These are phyloP conservation scores for Citrus maxima DNA, from an alignment of 345 rosid species.

Conservation along the genomic window DNA sequence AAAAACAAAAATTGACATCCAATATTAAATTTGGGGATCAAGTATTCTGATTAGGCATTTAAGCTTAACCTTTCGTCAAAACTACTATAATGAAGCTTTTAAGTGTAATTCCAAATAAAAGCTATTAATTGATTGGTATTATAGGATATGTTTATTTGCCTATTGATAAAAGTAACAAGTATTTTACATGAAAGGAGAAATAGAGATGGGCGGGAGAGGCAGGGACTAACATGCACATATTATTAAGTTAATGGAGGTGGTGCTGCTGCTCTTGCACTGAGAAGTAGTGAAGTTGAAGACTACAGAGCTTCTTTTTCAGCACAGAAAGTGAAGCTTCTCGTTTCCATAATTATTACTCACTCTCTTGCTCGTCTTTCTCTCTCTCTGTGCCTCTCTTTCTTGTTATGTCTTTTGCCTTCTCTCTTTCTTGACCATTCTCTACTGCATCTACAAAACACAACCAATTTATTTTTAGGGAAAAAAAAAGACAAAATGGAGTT, in stretches of 20 bases:
- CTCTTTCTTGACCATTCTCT: conserved; percentile 12
- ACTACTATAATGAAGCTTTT: too few relatives aligned
- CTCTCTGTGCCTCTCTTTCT: not conserved
- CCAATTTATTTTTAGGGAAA: not conserved
- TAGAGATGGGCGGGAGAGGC: not conserved
- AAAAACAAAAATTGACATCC: too few relatives aligned
- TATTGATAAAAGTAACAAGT: too few relatives aligned
- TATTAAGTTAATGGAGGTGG: conserved; percentile 23
- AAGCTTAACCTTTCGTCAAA: too few relatives aligned
- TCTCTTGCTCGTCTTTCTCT: not conserved
- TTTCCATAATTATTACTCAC: conserved; percentile 26
- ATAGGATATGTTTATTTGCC: too few relatives aligned
- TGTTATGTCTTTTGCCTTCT: conserved; percentile 8
- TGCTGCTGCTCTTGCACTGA: conserved; percentile 9
- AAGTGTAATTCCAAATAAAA: too few relatives aligned
- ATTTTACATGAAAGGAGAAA: not conserved
- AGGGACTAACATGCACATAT: conserved; percentile 6
- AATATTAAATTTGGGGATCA: too few relatives aligned
- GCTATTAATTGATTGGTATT: too few relatives aligned
- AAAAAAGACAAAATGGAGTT: conserved; percentile 23
- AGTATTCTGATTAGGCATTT: too few relatives aligned
- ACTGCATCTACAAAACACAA: not conserved
- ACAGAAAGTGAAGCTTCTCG: conserved; percentile 45
- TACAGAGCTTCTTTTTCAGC: conserved; percentile 20
- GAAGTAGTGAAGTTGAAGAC: conserved; percentile 20